phyloP scores from a whole-genome alignment of 352 stramenopile species.

The Globisporangium splendens region DNA sequence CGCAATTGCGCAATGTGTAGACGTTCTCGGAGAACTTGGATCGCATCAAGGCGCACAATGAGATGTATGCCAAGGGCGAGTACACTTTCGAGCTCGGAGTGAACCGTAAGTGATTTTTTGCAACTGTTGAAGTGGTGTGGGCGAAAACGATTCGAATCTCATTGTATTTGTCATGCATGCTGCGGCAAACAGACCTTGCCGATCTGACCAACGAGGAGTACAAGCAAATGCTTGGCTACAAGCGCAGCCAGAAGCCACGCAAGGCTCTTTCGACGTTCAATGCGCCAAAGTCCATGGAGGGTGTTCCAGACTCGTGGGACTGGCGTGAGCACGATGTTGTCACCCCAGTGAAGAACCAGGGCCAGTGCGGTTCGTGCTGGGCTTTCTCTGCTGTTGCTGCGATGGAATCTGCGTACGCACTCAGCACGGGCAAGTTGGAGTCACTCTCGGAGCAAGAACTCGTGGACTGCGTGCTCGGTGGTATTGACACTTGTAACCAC shows the following conservation, averaged over 20 bases:
- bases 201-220: conserved; percentile 43
- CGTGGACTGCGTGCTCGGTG: conserved; percentile 36
- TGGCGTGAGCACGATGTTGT: conserved; percentile 64
- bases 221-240: conserved; percentile 36
- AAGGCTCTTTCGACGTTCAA: conserved; percentile 17
- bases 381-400: conserved; percentile 83
- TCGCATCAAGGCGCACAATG: conserved; percentile 49
- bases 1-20: conserved; percentile 1
- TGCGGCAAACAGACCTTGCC: conserved; percentile 20
- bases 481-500: conserved; percentile 34
- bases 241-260: conserved; percentile 11
- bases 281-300: conserved; percentile 7
- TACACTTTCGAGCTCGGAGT: conserved; percentile 47
- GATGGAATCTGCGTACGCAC: conserved; percentile 27
- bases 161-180: not conserved
- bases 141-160: conserved; percentile 1
- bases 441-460: conserved; percentile 52
- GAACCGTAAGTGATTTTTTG: conserved; percentile 19
- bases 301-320: conserved; percentile 37
- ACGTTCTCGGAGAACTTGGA: conserved; percentile 47
- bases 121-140: not conserved
- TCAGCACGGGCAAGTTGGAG: conserved; percentile 40
- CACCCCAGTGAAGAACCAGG: conserved; percentile 92
- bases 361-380: conserved; percentile 95
- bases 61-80: conserved; percentile 37